Evolutionary conservation across 805 yeast genomes (phyloP).

Genomic region (Isabelozyma pseudorhagii): DNA sequence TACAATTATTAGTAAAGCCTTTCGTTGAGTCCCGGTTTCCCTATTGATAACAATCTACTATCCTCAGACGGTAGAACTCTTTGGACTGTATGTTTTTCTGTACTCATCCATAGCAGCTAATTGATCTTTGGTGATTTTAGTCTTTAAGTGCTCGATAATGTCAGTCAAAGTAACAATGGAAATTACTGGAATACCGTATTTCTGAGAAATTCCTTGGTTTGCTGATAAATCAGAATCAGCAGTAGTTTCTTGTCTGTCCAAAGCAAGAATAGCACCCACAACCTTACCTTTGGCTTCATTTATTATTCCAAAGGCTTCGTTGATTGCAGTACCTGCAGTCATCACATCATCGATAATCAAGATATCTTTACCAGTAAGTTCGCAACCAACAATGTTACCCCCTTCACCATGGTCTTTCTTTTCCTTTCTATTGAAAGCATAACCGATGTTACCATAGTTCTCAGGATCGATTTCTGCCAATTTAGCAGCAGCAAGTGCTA

Average conservation of each 20-base stretch:
- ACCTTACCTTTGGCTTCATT: slow-evolving; percentile 64
- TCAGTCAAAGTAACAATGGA: slow-evolving; percentile 76
- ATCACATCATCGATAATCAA: slow-evolving; percentile 94
- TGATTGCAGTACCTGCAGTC: slow-evolving; percentile 98
- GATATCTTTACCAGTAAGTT: slow-evolving; percentile 66
- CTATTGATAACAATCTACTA: too few species aligned
- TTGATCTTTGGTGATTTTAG: slow-evolving; percentile 56
- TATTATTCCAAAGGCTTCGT: slow-evolving; percentile 87
- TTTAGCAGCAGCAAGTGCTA: slow-evolving; percentile 90
- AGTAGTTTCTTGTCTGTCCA: slow-evolving; percentile 93
- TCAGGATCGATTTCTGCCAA: slow-evolving; percentile 87
- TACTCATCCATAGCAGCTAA: slow-evolving; percentile 57
- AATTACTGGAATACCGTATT: slow-evolving; percentile 77
- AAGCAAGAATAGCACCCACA: slow-evolving; percentile 83
- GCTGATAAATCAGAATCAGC: slow-evolving; percentile 68
- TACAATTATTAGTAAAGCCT: too few species aligned
- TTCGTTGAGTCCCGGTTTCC: too few species aligned
- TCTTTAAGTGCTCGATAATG: slow-evolving; percentile 61
- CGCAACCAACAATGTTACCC: slow-evolving; percentile 86
- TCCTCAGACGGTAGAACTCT: slow-evolving; percentile 2
- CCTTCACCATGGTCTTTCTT: slow-evolving; percentile 99
- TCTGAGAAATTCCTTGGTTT: slow-evolving; percentile 71
- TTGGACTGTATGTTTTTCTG: slow-evolving; percentile 49
- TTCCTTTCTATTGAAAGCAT: slow-evolving; percentile 95
- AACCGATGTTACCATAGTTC: slow-evolving; percentile 69